Evolutionary conservation across 2,329 filamentous ascomycete genomes (phyloP).

Genomic region (Trichoderma koningiopsis): DNA sequence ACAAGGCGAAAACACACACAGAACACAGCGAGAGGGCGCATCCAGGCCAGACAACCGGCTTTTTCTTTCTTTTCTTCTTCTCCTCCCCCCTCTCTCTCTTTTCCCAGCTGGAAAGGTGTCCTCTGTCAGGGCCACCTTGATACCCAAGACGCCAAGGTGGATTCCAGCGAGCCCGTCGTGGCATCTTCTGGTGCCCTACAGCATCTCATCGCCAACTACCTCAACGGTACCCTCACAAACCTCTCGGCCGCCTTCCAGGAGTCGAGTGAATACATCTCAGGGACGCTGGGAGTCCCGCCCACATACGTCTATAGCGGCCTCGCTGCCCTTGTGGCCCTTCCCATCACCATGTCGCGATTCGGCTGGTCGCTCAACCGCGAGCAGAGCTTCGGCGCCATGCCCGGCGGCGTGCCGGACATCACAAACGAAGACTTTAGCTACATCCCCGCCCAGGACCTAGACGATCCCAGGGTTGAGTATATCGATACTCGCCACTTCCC

Average conservation of each 20-base stretch:
- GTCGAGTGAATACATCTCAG: slow-evolving; percentile 55
- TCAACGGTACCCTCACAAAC: slow-evolving; percentile 55
- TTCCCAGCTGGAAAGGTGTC: slow-evolving; percentile 35
- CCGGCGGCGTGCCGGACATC: slow-evolving; percentile 60
- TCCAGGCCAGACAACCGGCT: neutral
- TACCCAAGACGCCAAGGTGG: slow-evolving; percentile 57
- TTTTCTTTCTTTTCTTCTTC: neutral
- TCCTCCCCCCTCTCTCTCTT: neutral
- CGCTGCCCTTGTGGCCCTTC: slow-evolving; percentile 52
- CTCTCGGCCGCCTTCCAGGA: slow-evolving; percentile 51
- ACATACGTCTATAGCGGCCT: slow-evolving; percentile 54
- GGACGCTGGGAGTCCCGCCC: slow-evolving; percentile 53
- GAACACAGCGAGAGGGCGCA: neutral
- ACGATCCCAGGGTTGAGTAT: slow-evolving; percentile 45
- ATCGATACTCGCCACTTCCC: slow-evolving; percentile 46
- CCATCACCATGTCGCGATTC: slow-evolving; percentile 58
- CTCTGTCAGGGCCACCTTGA: slow-evolving; percentile 41
- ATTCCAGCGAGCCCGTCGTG: slow-evolving; percentile 59
- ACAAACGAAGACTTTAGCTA: slow-evolving; percentile 79
- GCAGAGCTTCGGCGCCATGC: slow-evolving; percentile 51
- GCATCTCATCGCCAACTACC: slow-evolving; percentile 60
- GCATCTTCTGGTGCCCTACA: slow-evolving; percentile 66
- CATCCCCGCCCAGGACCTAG: slow-evolving; percentile 76
- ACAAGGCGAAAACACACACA: neutral
- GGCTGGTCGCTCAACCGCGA: slow-evolving; percentile 51